phyloP scores from a whole-genome alignment of 768 basidiomycete species.

The Hygrophorus pudorinus region DNA sequence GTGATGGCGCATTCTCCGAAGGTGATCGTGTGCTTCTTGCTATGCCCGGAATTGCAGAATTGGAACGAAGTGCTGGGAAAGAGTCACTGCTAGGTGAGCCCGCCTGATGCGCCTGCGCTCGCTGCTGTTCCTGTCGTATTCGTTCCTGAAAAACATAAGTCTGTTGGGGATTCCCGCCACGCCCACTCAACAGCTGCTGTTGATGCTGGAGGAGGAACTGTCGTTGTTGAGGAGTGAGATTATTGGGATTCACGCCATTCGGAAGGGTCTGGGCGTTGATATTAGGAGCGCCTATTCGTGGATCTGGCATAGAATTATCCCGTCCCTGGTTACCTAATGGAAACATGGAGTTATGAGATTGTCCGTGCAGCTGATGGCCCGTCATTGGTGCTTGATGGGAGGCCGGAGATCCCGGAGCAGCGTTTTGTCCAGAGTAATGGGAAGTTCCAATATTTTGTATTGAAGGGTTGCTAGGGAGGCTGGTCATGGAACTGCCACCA shows the following conservation, averaged over 20 bases:
- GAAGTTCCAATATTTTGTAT: conserved; percentile 12
- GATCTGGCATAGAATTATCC: conserved; percentile 23
- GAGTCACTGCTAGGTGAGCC: conserved; percentile 33
- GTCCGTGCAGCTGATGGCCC: not conserved
- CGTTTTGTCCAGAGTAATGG: conserved; percentile 11
- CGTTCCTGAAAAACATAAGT: conserved; percentile 18
- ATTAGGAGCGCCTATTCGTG: conserved; percentile 15
- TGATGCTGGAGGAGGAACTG: conserved; percentile 31
- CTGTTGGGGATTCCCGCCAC: conserved; percentile 16
- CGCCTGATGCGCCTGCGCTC: conserved; percentile 33
- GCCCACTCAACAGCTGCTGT: conserved; percentile 15
- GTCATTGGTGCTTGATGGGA: not conserved
- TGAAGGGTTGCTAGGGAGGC: conserved; percentile 2
- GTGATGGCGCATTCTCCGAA: conserved; percentile 48
- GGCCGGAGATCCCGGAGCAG: conserved; percentile 17
- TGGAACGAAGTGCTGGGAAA: conserved; percentile 47
- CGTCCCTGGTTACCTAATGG: conserved; percentile 5
- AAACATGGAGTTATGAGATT: conserved; percentile 9
- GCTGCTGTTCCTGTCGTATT: conserved; percentile 30
- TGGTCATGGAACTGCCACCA: conserved; percentile 4
- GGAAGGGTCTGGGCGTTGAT: conserved; percentile 20
- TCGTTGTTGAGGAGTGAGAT: conserved; percentile 32
- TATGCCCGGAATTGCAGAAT: conserved; percentile 59
- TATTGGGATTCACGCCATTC: conserved; percentile 19
- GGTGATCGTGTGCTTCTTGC: conserved; percentile 68